Conservation (phyloP, 805 yeast species). For the Ogataea siamensis region DNA sequence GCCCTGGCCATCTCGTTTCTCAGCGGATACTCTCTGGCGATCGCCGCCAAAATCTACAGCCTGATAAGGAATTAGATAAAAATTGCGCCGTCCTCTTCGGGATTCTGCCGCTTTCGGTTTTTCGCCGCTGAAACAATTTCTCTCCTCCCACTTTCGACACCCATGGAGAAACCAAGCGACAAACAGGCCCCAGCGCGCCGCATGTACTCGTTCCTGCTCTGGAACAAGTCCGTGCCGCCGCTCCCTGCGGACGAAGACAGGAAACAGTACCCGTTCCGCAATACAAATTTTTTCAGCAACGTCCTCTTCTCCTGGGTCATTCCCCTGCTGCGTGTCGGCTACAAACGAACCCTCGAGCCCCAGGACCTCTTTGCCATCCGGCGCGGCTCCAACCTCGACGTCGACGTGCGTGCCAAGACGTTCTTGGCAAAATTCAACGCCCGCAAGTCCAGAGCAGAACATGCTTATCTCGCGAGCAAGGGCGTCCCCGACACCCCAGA, state of each 20-base stretch:
- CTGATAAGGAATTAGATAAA: not conserved
- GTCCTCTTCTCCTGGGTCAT: slow-evolving; percentile 64
- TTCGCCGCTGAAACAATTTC: not conserved
- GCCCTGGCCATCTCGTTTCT: slow-evolving; percentile 15
- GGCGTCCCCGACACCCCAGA: slow-evolving; percentile 33
- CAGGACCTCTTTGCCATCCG: slow-evolving; percentile 56
- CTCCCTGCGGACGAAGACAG: slow-evolving; percentile 53
- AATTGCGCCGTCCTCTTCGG: not conserved
- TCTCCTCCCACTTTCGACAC: not conserved
- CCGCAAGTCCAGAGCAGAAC: slow-evolving; percentile 33
- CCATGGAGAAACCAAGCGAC: slow-evolving; percentile 1
- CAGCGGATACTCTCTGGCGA: slow-evolving; percentile 18
- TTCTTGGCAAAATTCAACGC: slow-evolving; percentile 37
- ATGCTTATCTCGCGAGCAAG: slow-evolving; percentile 33
- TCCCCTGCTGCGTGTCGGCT: slow-evolving; percentile 65
- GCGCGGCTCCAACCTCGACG: slow-evolving; percentile 36
- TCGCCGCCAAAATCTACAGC: slow-evolving; percentile 15
- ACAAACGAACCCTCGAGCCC: slow-evolving; percentile 66
- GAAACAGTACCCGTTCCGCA: slow-evolving; percentile 40
- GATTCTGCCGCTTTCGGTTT: not conserved
- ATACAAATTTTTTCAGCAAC: slow-evolving; percentile 40
- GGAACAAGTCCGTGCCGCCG: slow-evolving; percentile 43
- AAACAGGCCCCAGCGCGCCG: slow-evolving; percentile 36
- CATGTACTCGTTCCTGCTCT: slow-evolving; percentile 34
- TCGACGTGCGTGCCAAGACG: slow-evolving; percentile 37